phyloP scores from a whole-genome alignment of 2,329 filamentous ascomycete species.

The Endoconidiophora laricicola region DNA sequence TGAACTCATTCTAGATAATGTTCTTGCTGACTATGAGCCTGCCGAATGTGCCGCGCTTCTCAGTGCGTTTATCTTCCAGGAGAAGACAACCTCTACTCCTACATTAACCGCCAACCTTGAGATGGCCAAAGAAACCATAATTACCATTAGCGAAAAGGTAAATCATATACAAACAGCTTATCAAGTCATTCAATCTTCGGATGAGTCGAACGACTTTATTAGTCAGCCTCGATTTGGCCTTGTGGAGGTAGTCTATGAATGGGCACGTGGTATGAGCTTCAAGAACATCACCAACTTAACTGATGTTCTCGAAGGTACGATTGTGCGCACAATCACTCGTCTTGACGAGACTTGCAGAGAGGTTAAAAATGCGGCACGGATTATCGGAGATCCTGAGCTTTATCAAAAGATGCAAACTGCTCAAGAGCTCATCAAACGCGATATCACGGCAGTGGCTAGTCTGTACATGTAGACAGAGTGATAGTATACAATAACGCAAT shows the following conservation, averaged over 20 bases:
- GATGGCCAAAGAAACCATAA: conserved; percentile 67
- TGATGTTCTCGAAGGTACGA: conserved; percentile 91
- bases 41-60: conserved; percentile 91
- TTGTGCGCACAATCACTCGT: conserved; percentile 84
- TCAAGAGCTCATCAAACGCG: conserved; percentile 94
- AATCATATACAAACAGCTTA: conserved; percentile 77
- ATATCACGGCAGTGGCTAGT: conserved; percentile 79
- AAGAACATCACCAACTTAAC: conserved; percentile 93
- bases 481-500: not conserved
- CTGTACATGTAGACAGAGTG: conserved; percentile 53
- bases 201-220: conserved; percentile 86
- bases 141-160: conserved; percentile 81
- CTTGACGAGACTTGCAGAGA: conserved; percentile 93
- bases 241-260: conserved; percentile 96
- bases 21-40: conserved; percentile 84
- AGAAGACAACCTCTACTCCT: conserved; percentile 74
- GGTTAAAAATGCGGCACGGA: conserved; percentile 89
- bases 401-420: conserved; percentile 95
- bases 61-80: conserved; percentile 92
- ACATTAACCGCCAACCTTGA: conserved; percentile 69
- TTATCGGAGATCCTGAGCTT: conserved; percentile 83
- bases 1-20: conserved; percentile 90
- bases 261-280: conserved; percentile 95
- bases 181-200: conserved; percentile 78
- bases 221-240: conserved; percentile 77